Evolutionary conservation across 139 green algal species (phyloP), one percentile per base, ranked within the genome.

Genomic region (Chlorella sorokiniana): DNA sequence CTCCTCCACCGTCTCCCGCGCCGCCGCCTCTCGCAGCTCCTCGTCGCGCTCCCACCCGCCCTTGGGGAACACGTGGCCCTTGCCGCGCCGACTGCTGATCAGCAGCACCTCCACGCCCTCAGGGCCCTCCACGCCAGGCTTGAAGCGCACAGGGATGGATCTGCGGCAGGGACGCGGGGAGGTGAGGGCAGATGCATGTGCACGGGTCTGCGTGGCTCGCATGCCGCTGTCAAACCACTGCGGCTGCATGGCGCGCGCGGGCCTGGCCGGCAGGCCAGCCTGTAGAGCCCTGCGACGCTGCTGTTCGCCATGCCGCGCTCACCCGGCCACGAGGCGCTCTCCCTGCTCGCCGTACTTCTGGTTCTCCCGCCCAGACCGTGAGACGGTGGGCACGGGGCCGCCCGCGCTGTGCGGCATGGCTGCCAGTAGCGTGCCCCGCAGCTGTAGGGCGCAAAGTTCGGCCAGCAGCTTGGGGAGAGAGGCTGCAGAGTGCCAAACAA

Each of bases 21-120:
- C 76, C 0, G 95, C 95, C 37, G 95, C 95, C 23, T 84, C 81
- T 65, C 97, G 90, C 59, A 96, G 81, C n/a, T 82, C 92, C 83
- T 98, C 95, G 61, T 98, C 95, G 40, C 88, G 86, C 79, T 98
- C 95, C 95, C 95, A 98, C 5, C 95, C 95, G 42, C 37, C 40
- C 68, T 98, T 98, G 18, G 95, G 95, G 68, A 98, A 94, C 1
- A 97, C 89, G 20, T 91, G 84, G 33, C 90, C 91, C 64, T 96
- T 93, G 51, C 94, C 92, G 20, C 84, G 84, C 35, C 93, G 81
- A 79, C 88, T 94, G 38, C 85, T 92, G 78, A 98, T 92, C 33
- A 97, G 84, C 65, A 97, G 75, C 23, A 97, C 88, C 64, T 92
- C 68, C 1, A 94, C 86, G 18, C 65, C 75, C 0, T 87, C 84